A percentile compares a stretch with the other conserved stretches of the same genome.
These are phyloP conservation scores for Phytomonas sp. DNA, from an alignment of 208 protist genomes.

Conservation along the genomic window DNA sequence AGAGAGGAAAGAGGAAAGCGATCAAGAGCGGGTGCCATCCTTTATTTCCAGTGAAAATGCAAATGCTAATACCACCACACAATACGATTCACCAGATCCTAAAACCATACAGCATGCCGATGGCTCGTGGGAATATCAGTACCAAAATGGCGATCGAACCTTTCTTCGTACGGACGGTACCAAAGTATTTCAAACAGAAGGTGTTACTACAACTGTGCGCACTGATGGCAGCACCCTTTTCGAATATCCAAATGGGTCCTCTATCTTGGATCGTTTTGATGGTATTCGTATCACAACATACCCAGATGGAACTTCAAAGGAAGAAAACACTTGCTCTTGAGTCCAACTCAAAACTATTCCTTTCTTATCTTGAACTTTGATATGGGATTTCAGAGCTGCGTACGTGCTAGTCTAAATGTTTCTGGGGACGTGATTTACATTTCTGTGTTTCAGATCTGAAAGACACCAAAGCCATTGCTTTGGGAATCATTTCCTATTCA, in stretches of 20 bases:
- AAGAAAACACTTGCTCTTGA: constrained; percentile 24
- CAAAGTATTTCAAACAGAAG: constrained; percentile 44
- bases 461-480: neutral
- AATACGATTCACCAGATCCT: constrained; percentile 19
- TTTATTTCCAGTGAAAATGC: neutral
- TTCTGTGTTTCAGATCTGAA: neutral
- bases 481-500: neutral
- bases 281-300: constrained; percentile 71
- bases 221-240: constrained; percentile 58
- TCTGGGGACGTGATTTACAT: neutral
- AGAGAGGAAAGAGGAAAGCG: neutral
- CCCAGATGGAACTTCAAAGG: constrained; percentile 54
- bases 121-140: constrained; percentile 75
- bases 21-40: neutral
- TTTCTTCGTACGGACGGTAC: constrained; percentile 45
- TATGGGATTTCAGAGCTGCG: neutral
- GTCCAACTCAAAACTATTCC: neutral
- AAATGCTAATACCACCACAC: neutral
- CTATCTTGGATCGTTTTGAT: constrained; percentile 67
- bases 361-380: neutral
- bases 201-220: constrained; percentile 59
- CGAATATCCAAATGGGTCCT: constrained; percentile 68
- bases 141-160: constrained; percentile 60
- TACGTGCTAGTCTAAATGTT: neutral
- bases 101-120: constrained; percentile 37